Evolutionary conservation across 2,329 filamentous ascomycete genomes (phyloP).

Genomic region (Chrysoporthe deuterocubensis): DNA sequence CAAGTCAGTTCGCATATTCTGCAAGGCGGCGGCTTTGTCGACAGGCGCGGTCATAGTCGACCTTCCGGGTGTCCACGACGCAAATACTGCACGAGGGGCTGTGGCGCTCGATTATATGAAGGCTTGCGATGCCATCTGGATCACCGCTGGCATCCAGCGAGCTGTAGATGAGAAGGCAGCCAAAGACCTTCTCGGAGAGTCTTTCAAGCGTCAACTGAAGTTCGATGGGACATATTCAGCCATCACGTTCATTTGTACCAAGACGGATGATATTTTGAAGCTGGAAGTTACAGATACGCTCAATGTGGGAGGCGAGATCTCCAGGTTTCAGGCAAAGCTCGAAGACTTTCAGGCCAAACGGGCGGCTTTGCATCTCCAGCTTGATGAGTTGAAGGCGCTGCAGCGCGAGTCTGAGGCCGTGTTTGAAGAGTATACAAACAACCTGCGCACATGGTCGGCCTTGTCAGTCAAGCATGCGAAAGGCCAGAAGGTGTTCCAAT

Average conservation of each 20-base stretch:
- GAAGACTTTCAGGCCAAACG: constrained; percentile 29
- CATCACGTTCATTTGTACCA: constrained; percentile 65
- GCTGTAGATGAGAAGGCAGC: constrained; percentile 65
- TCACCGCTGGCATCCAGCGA: constrained; percentile 64
- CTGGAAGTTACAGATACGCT: constrained; percentile 43
- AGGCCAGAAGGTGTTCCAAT: constrained; percentile 4
- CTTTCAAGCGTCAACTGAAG: constrained; percentile 62
- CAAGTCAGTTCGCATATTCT: constrained; percentile 50
- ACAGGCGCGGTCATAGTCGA: constrained; percentile 47
- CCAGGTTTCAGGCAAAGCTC: neutral
- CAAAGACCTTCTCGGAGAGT: constrained; percentile 57
- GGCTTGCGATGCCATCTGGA: constrained; percentile 62
- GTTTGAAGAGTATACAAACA: neutral
- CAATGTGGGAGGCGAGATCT: constrained; percentile 1
- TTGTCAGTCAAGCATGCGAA: neutral
- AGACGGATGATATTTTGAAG: constrained; percentile 61
- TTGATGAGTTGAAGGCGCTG: constrained; percentile 22
- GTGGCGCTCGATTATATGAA: constrained; percentile 64
- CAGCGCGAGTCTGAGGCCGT: neutral
- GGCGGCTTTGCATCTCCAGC: constrained; percentile 29
- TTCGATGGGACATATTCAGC: constrained; percentile 58
- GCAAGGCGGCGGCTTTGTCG: constrained; percentile 40
- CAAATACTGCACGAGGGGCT: constrained; percentile 61
- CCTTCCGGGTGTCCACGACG: constrained; percentile 63
- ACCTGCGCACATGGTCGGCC: neutral